Conservation (phyloP, 179 eudicot genomes). For the Nepenthes alata region DNA sequence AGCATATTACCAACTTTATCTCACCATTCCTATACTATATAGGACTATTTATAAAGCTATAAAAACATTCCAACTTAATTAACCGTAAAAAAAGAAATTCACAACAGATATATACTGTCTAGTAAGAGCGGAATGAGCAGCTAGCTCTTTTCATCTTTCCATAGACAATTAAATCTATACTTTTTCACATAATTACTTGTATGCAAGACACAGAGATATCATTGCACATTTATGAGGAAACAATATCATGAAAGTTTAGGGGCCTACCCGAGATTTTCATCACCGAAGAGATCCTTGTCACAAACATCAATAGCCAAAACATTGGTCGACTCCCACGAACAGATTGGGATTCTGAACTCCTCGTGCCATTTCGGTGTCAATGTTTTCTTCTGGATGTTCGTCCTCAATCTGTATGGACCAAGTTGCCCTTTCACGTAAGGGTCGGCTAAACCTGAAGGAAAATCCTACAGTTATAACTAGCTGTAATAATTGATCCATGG, state of each 20-base stretch:
- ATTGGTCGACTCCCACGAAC: conserved; percentile 43
- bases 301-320: conserved; percentile 37
- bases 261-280: conserved; percentile 54
- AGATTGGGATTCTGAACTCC: conserved; percentile 53
- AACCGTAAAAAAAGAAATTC: too few species aligned
- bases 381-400: conserved; percentile 48
- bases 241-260: neutral
- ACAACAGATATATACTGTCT: too few species aligned
- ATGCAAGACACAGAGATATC: too few species aligned
- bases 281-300: conserved; percentile 52
- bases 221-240: neutral
- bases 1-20: too few species aligned
- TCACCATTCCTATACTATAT: too few species aligned
- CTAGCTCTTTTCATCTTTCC: too few species aligned
- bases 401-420: conserved; percentile 43
- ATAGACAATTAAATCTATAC: too few species aligned
- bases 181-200: too few species aligned
- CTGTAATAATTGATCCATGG: neutral
- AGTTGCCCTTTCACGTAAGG: conserved; percentile 57
- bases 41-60: too few species aligned
- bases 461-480: conserved; percentile 6
- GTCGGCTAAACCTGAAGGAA: conserved; percentile 74
- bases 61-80: too few species aligned
- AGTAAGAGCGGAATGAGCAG: too few species aligned
- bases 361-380: conserved; percentile 54